These are phyloP conservation scores for cucumber (Cucumis sativus) DNA, from an alignment of 306 rosid species.

Conservation along the genomic window DNA sequence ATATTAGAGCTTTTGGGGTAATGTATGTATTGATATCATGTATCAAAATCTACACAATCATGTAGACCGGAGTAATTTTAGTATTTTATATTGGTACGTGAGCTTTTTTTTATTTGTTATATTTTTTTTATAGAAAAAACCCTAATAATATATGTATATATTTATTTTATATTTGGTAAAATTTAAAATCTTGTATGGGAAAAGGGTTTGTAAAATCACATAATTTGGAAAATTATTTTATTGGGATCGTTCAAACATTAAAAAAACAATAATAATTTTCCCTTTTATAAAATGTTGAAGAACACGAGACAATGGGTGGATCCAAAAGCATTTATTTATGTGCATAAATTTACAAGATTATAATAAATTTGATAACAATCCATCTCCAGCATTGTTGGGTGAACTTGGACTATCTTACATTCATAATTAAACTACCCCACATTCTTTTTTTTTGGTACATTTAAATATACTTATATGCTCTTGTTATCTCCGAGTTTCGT, in stretches of 20 bases:
- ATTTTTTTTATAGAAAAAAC: too few relatives aligned
- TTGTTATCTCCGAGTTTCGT: too few relatives aligned
- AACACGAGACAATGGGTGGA: background rate
- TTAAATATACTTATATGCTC: background rate
- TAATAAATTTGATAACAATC: background rate
- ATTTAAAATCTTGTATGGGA: background rate
- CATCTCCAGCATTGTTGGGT: background rate
- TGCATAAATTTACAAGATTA: background rate
- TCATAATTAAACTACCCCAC: background rate
- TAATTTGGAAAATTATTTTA: background rate
- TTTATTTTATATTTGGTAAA: background rate
- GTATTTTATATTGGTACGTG: too few relatives aligned
- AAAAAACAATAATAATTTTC: background rate
- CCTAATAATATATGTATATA: too few relatives aligned
- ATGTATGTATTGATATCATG: too few relatives aligned
- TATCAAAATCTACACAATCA: too few relatives aligned
- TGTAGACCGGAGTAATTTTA: too few relatives aligned
- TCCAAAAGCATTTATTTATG: background rate
- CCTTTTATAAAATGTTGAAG: background rate
- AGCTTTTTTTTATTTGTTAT: too few relatives aligned
- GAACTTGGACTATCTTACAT: background rate
- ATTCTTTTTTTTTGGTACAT: background rate
- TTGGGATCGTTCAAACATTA: background rate
- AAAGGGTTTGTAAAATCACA: background rate
- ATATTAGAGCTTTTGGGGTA: too few relatives aligned